A percentile compares a stretch with the other conserved stretches of the same genome.
Evolutionary conservation across 2,329 filamentous ascomycete species (phyloP).

Genomic region (Lasiodiplodia theobromae): DNA sequence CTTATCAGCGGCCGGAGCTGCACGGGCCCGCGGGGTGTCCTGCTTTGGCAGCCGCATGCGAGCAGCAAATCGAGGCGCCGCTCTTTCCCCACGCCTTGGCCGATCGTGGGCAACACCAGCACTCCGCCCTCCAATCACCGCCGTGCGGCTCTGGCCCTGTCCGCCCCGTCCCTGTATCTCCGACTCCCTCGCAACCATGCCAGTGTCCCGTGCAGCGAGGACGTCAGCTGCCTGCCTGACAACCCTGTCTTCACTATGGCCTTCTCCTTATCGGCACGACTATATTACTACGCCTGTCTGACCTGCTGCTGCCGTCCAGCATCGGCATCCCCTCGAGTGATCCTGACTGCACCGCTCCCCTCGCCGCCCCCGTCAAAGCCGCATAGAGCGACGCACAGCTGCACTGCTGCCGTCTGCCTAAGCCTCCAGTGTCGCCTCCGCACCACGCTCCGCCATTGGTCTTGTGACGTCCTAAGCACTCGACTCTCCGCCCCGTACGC

Average conservation of each 20-base stretch:
- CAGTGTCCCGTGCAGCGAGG: constrained; percentile 14
- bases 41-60: constrained; percentile 23
- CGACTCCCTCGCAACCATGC: constrained; percentile 1
- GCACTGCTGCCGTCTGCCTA: constrained; percentile 12
- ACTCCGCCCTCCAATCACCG: constrained; percentile 8
- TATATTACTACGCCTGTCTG: constrained; percentile 21
- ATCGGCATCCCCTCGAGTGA: constrained; percentile 9
- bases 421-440: constrained; percentile 10
- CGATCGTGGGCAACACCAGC: constrained; percentile 16
- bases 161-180: constrained; percentile 18
- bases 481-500: constrained; percentile 5
- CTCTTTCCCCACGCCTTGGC: constrained; percentile 22
- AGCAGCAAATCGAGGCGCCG: constrained; percentile 17
- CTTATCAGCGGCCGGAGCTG: constrained; percentile 22
- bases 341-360: background rate
- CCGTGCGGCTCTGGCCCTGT: constrained; percentile 15
- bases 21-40: constrained; percentile 10
- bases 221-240: constrained; percentile 17
- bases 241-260: background rate
- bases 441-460: background rate
- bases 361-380: constrained; percentile 3
- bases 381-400: constrained; percentile 24
- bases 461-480: constrained; percentile 8
- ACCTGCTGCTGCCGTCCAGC: constrained; percentile 10
- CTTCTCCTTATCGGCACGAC: constrained; percentile 10